Evolutionary conservation across 2,329 filamentous ascomycete species (phyloP), one percentile per base, ranked within the genome.

Genomic region (Aspergillus pseudoviridinutans): DNA sequence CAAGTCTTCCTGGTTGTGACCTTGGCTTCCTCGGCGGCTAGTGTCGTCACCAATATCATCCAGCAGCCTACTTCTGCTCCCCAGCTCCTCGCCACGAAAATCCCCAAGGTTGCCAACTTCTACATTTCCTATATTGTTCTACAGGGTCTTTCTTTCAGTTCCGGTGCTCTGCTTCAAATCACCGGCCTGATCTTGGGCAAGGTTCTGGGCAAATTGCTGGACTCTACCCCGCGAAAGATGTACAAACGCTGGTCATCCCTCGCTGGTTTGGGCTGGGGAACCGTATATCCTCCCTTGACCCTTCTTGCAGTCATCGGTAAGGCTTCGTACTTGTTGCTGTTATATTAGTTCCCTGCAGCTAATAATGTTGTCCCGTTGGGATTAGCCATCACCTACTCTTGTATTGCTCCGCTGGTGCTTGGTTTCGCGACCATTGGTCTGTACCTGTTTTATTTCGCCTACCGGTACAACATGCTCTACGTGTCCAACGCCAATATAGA

Each of bases 81-180:
- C 0, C 76, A 71, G 0, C 75, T 95, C 42, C 81, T 96, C 3
- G 88, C 92, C 0, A 68, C 80, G 17, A 88, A 90, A 58, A 80
- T 99, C 5, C 94, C 94, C 20, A 87, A 84, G 56, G 87, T 91
- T 0, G 92, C 92, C 59, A 97, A 96, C 76, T 95, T 97, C 71
- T 99, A 97, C 74, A 87, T 97, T 22, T 91, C 89, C 0, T 99
- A 97, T 77, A 95, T 99, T 64, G 85, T 97, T 32, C 84, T 99
- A 2, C 94, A 97, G 74, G 95, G 93, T 35, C 75, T 97, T 57
- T 88, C 87, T 1, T 86, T 93, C 60, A 89, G 91, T 3, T 83
- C 90, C 0, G 84, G 87, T 50, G 84, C 89, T 1, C 75, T 97
- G 4, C 80, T 95, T 2, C 91, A 95, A 65, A 82, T 89, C 50